Evolutionary conservation across 2,329 filamentous ascomycete species (phyloP), one percentile per base, ranked within the genome.

Genomic region (Pseudofabraea citricarpa): DNA sequence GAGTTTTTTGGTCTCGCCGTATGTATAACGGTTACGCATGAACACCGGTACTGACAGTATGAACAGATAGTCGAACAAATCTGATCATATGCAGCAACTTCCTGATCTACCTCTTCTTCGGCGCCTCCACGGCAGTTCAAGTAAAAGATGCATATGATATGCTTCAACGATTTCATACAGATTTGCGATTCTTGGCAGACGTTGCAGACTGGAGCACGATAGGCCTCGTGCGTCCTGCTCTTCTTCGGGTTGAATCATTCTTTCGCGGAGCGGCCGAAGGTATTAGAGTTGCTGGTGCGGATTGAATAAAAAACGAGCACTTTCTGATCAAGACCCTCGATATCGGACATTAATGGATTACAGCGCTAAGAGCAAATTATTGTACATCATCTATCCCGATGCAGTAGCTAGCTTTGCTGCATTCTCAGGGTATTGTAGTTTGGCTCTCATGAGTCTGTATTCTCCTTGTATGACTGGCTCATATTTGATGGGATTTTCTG

Each of bases 51-150:
- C n/a, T n/a, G n/a, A n/a, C n/a, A n/a, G n/a, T n/a, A n/a, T 13
- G 5, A 5, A 13, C 21, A 52, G 47, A 52, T 40, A 58, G 58
- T 15, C 64, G 70, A 12, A 70, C 68, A 6, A 69, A 73, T 43
- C 55, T 73, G 1, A 71, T 72, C 3, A 57, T 72, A 0, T 69
- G 67, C 27, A 68, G 69, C 13, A 73, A 73, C 49, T 72, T 73
- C 40, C 59, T 73, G 37, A 69, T 73, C 20, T 71, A 71, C 46
- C 60, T 73, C 0, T 73, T 73, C 37, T 58, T 73, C 1, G 56
- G 71, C 4, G 68, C 69, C 1, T 63, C 66, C 6, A 53, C 48
- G 4, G 44, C 49, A 33, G 16, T 12, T 5, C 46, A 51, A 19
- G 50, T 51, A 3, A 36, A 45, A 3, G 43, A 46, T 10, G 42